A percentile compares a stretch with the other conserved stretches of the same genome.
phyloP scores from a whole-genome alignment of 1,284 basidiomycete genomes.

The Chalciporus sp. region DNA sequence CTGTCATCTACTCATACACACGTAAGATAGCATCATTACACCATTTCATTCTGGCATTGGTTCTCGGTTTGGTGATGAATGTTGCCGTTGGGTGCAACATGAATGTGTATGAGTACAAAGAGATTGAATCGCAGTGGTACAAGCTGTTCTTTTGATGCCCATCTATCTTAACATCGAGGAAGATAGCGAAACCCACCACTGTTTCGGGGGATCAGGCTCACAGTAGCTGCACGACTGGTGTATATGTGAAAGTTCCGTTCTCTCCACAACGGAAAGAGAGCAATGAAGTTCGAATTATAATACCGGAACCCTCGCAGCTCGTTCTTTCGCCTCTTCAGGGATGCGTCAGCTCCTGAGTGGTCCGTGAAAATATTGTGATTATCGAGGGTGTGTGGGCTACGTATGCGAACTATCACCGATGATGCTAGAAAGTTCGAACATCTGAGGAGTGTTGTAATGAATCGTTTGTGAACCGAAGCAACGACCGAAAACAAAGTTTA shows the following conservation, averaged over 20 bases:
- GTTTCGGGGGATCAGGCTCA: too few species aligned
- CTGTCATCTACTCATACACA: neutral
- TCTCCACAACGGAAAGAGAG: too few species aligned
- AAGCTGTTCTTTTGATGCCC: neutral
- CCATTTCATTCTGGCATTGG: slow-evolving; percentile 7
- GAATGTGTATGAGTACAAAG: neutral
- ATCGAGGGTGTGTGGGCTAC: too few species aligned
- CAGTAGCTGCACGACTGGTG: too few species aligned
- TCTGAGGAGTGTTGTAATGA: slow-evolving; percentile 1
- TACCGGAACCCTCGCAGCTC: too few species aligned
- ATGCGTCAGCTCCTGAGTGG: too few species aligned
- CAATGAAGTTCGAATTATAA: too few species aligned
- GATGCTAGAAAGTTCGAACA: neutral
- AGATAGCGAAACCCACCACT: too few species aligned
- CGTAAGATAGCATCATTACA: neutral
- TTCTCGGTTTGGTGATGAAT: slow-evolving; percentile 3
- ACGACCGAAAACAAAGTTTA: neutral
- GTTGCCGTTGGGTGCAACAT: neutral
- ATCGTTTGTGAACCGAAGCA: neutral
- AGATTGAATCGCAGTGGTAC: neutral
- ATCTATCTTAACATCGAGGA: neutral
- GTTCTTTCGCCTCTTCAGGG: too few species aligned
- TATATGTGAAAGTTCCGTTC: too few species aligned
- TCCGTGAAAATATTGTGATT: too few species aligned
- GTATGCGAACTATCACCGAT: too few species aligned